Evolutionary conservation across 1,284 basidiomycete genomes (phyloP), one percentile per base, ranked within the genome.

Genomic region (Pholiota adiposa): DNA sequence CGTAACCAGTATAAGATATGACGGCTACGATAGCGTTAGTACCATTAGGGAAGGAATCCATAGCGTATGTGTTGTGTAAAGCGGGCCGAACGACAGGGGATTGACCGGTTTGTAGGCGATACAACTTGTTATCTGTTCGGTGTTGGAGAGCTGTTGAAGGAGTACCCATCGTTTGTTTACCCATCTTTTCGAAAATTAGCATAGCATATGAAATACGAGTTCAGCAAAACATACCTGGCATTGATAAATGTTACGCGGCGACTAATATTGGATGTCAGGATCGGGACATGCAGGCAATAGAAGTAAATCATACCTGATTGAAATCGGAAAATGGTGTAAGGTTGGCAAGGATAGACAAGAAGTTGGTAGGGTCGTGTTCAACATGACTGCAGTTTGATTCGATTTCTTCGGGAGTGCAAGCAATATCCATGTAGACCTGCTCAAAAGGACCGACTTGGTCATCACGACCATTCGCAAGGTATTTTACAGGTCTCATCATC

Each of bases 101-200:
- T 75, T 99, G 97, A 9, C 96, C 96, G 12, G 89, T 92, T 79
- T 99, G 97, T 7, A 99, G 83, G 18, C 95, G 90, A 77, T 99
- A 99, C 55, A 99, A 87, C 78, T 99, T 99, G 83, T 99, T 99
- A 78, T 99, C 97, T 12, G 97, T 99, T 63, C 97, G 85, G 70
- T 95, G 93, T 68, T 86, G 85, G 29, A 98, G 74, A 3, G 95
- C 93, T 1, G 96, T 98, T 31, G 94, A 90, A 0, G 97, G 97
- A 29, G 97, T 99, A 40, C 97, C 97, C 97, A 99, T 99, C 1
- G 94, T 93, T 85, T 99, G 97, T 83, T 99, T 99, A 77, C 95
- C 96, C 97, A 99, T 99, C 90, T 98, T 66, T 19, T 25, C 19
- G 43, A 36, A 56, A 23, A 63, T 48, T 29, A 59, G 53, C 49